Base-by-base conservation (phyloP, 75 land plant genomes). In the Cupressus sempervirens region DNA sequence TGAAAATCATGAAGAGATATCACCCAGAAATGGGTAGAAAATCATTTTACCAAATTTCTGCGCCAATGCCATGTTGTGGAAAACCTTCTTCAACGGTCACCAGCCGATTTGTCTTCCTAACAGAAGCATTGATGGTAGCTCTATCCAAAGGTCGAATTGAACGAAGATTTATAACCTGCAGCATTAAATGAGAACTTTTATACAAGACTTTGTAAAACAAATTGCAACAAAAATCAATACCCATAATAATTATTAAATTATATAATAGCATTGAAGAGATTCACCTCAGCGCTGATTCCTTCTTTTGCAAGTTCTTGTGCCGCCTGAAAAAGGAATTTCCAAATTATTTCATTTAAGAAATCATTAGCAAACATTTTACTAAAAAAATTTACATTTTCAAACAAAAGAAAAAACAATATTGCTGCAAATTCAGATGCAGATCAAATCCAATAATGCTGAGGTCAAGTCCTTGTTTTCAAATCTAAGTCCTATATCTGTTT, bases 1-100 rank as follows among this genome's bases (percentile, higher is more conserved):
- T 41, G 29, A 15, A 79, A 79, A n/a, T 79, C 45, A 10, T 13
- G 12, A n/a, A 43, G 67, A 20, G 26, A 62, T 7, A 62, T 2
- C 0, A 6, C 7, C 67, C 26, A 62, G 45, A 20, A 5, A 45
- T 23, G 26, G 50, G 45, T 79, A n/a, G 68, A 82, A 30, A 80
- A 32, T 15, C 38, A 70, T 75, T 86, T 67, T 86, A 96, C 97
- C 97, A 92, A 26, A 96, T 93, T 86, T 96, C 95, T 73, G 97
- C 95, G 38, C 97, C 95, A 88, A 96, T 90, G 58, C 98, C 98
- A 89, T 95, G 93, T 88, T 96, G 97, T 18, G 97, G 98, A 86
- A 93, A 96, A 6, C 97, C 98, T 88, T 96, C 97, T 87, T 96
- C 98, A 40, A 95, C 90, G 10, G 97, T 92, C 41, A 96, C 92